These are phyloP conservation scores for Aspergillus uvarum DNA, from an alignment of 2,329 filamentous ascomycete genomes.

Conservation along the genomic window DNA sequence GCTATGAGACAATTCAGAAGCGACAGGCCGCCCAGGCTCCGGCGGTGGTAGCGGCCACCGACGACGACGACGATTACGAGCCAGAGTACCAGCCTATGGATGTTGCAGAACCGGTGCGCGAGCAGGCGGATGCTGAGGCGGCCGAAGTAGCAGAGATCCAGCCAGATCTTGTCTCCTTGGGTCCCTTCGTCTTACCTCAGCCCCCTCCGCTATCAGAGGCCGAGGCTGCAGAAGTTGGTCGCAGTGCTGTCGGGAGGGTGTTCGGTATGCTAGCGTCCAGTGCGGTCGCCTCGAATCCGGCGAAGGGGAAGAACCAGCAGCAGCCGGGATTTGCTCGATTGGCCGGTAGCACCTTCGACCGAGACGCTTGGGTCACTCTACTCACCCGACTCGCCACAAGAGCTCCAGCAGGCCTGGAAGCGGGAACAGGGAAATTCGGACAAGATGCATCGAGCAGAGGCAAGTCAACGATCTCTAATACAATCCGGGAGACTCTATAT, in stretches of 20 bases:
- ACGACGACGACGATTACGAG: slow-evolving; percentile 91
- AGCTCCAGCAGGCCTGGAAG: slow-evolving; percentile 67
- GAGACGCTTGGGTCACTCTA: slow-evolving; percentile 88
- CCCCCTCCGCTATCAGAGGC: slow-evolving; percentile 72
- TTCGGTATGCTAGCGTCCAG: slow-evolving; percentile 74
- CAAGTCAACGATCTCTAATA: slow-evolving; percentile 51
- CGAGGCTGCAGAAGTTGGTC: slow-evolving; percentile 70
- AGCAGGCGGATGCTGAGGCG: slow-evolving; percentile 66
- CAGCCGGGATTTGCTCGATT: slow-evolving; percentile 76
- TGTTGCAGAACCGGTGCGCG: slow-evolving; percentile 26
- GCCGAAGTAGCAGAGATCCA: slow-evolving; percentile 73
- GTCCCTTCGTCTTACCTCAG: slow-evolving; percentile 75
- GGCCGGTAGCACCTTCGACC: slow-evolving; percentile 78
- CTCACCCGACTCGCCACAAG: slow-evolving; percentile 82
- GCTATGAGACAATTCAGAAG: slow-evolving; percentile 39
- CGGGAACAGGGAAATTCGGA: slow-evolving; percentile 36
- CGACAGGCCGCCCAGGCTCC: slow-evolving; percentile 37
- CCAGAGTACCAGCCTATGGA: slow-evolving; percentile 79
- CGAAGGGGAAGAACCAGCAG: slow-evolving; percentile 52
- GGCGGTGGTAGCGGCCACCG: slow-evolving; percentile 32
- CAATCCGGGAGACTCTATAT: slow-evolving; percentile 78
- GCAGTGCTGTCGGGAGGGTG: slow-evolving; percentile 71
- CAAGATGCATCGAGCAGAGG: slow-evolving; percentile 23
- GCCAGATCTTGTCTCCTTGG: slow-evolving; percentile 60
- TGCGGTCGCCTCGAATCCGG: slow-evolving; percentile 62